phyloP scores from a whole-genome alignment of 2,329 filamentous ascomycete species.

The Colletotrichum falcatum region DNA sequence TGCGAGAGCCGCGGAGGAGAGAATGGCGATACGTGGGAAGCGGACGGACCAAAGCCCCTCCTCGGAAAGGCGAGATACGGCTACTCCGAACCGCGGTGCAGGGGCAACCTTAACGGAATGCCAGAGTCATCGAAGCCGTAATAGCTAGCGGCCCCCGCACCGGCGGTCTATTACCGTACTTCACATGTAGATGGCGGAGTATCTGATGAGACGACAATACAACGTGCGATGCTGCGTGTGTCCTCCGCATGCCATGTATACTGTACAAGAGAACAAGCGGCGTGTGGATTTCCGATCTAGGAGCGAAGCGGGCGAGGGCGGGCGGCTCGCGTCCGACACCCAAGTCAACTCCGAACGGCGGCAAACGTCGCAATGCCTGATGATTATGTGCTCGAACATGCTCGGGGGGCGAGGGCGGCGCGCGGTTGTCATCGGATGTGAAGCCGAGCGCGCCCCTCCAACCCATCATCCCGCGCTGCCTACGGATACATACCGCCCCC shows the following conservation, averaged over 20 bases:
- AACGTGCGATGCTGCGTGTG: neutral
- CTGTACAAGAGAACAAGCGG: neutral
- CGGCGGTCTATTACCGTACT: too few species aligned
- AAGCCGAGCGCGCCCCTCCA: conserved; percentile 1
- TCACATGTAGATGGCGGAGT: conserved; percentile 33
- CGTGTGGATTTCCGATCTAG: neutral
- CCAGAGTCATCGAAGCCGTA: conserved; percentile 31
- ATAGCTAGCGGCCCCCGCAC: too few species aligned
- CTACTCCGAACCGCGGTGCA: conserved; percentile 32
- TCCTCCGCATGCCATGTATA: neutral
- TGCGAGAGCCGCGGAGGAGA: neutral
- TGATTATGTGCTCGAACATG: too few species aligned
- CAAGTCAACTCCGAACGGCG: conserved; percentile 24
- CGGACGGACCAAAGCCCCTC: neutral
- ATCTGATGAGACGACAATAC: neutral
- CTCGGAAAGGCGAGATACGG: conserved; percentile 40
- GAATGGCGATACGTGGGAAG: neutral
- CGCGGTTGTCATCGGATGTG: conserved; percentile 32
- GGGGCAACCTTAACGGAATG: conserved; percentile 31
- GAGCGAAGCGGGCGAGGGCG: too few species aligned
- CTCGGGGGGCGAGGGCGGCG: conserved; percentile 6
- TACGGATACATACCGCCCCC: too few species aligned
- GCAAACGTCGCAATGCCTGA: too few species aligned
- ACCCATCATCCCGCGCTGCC: neutral
- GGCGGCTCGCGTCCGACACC: neutral